Evolutionary conservation across 2,329 filamentous ascomycete species (phyloP), one percentile per base, ranked within the genome.

Genomic region (Claviceps sp.): DNA sequence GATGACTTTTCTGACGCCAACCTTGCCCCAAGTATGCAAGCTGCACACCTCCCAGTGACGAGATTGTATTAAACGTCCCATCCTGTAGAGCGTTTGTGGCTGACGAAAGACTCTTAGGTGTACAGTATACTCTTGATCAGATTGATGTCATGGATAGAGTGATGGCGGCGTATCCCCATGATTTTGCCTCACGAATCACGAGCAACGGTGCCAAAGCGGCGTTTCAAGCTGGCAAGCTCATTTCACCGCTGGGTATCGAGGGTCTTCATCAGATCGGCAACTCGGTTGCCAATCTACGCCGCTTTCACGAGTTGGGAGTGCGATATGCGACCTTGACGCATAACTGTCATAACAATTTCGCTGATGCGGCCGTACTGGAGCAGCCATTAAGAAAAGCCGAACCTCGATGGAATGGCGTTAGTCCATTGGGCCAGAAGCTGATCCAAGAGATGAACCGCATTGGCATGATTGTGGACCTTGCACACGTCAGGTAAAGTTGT

Each of bases 221-320:
- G 26, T 87, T 87, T 65, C 70, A 70, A 49, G 58, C 73, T 26
- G 76, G 77, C 57, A 79, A 79, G 59, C 73, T 94, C 48, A 85
- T 93, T 17, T 48, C 45, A 5, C 86, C 87, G 0, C 70, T 91
- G 4, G 87, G 84, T 2, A 81, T 94, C 50, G 89, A 95, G 69
- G 91, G 91, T 3, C 77, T 96, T 7, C 91, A 97, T 64, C 91
- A 95, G 61, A 94, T 97, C 59, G 90, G 89, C 54, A 95, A 96
- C 69, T 87, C 82, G 1, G 73, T 83, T 24, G 76, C 85, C 42
- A 89, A 82, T 51, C 73, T 97, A 10, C 82, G 91, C 6, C 74
- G 80, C 24, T 95, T 84, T 66, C 74, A 93, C 65, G 72, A 77
- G 2, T 74, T 95, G 2, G 91, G 91, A 1, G 89, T 90, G 5